phyloP scores from a whole-genome alignment of 371 early-diverging fungal species.

The Circinella minor region DNA sequence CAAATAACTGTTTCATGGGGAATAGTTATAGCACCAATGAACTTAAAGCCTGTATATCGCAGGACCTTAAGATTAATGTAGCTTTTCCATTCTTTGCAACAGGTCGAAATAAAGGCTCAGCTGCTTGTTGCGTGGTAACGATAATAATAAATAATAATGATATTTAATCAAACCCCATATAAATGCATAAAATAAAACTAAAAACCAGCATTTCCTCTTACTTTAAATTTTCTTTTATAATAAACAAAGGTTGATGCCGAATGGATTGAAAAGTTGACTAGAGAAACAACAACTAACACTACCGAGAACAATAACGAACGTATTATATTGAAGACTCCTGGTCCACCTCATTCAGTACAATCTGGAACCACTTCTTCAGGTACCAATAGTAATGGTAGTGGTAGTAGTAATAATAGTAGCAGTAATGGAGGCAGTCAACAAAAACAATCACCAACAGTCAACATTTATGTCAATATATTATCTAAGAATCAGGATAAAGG shows the following conservation, averaged over 20 bases:
- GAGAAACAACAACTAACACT: not conserved
- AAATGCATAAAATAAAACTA: not conserved
- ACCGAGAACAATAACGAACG: constrained; percentile 4
- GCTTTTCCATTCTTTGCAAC: constrained; percentile 67
- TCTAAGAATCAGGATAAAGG: constrained; percentile 29
- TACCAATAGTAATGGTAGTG: not conserved
- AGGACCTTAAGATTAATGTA: constrained; percentile 61
- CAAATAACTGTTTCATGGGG: constrained; percentile 29
- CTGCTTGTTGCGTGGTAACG: constrained; percentile 67
- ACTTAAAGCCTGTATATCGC: constrained; percentile 46
- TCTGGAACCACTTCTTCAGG: not conserved
- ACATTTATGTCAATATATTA: constrained; percentile 45
- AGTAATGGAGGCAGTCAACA: constrained; percentile 16
- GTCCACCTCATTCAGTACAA: constrained; percentile 14
- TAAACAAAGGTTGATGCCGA: constrained; percentile 44
- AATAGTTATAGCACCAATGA: constrained; percentile 43
- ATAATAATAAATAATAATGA: not conserved
- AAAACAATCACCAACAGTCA: constrained; percentile 53
- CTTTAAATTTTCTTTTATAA: not conserved
- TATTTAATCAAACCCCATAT: not conserved
- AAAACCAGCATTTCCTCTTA: too few species aligned
- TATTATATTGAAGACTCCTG: constrained; percentile 30
- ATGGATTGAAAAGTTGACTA: constrained; percentile 43
- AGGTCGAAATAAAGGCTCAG: constrained; percentile 54
- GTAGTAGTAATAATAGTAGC: not conserved